Evolutionary conservation across 345 rosid species (phyloP).

Genomic region (Citrus cavaleriei): DNA sequence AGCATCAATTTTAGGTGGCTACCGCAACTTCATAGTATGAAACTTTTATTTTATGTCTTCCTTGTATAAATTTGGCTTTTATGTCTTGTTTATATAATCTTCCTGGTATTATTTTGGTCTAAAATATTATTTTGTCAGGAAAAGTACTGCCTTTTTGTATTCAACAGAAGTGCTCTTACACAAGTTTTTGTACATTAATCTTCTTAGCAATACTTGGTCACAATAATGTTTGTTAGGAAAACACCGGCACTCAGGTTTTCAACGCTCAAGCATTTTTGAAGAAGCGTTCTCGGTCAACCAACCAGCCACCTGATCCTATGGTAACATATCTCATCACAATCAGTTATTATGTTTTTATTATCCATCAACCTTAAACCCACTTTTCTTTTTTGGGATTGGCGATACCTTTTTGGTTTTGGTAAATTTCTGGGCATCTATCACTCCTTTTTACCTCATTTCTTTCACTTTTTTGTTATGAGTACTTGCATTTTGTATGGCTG

Average conservation of each 20-base stretch:
- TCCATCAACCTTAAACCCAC: neutral
- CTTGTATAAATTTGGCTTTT: conserved; percentile 10
- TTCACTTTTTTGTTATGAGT: neutral
- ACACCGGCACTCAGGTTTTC: conserved; percentile 55
- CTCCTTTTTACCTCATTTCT: neutral
- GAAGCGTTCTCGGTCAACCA: conserved; percentile 89
- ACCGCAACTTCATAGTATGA: conserved; percentile 95
- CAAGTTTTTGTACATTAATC: conserved; percentile 14
- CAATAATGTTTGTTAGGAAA: conserved; percentile 55
- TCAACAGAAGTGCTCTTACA: conserved; percentile 76
- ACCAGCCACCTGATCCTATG: conserved; percentile 88
- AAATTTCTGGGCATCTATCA: neutral
- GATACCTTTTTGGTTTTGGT: neutral
- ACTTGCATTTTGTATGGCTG: neutral
- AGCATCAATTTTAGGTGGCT: conserved; percentile 93
- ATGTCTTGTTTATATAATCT: neutral
- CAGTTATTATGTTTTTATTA: neutral
- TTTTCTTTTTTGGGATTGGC: neutral
- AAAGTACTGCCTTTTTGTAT: conserved; percentile 51
- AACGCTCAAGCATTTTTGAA: conserved; percentile 86
- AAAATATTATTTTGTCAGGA: conserved; percentile 40
- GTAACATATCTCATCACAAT: conserved; percentile 36
- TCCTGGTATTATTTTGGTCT: neutral
- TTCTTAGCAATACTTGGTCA: neutral
- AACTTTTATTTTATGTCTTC: conserved; percentile 9